A percentile compares a stretch with the other conserved stretches of the same genome.
These are phyloP conservation scores for Hysterium pulicare DNA, from an alignment of 2,329 filamentous ascomycete species.

Conservation along the genomic window DNA sequence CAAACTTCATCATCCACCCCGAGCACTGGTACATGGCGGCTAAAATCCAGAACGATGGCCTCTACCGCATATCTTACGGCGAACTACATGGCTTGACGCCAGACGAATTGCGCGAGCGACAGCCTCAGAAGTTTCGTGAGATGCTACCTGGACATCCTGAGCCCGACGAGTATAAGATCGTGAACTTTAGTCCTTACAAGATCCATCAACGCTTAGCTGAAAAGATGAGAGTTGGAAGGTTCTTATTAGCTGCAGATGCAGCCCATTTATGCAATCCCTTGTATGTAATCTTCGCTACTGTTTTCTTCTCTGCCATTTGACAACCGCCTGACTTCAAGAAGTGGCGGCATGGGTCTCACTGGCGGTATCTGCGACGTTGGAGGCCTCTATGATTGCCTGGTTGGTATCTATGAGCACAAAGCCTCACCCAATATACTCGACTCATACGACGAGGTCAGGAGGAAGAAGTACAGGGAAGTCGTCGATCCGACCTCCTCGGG, in stretches of 20 bases:
- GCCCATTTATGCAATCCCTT: conserved; percentile 52
- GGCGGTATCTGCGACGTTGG: conserved; percentile 59
- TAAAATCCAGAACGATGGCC: conserved; percentile 51
- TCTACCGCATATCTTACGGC: conserved; percentile 60
- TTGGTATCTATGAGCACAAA: conserved; percentile 7
- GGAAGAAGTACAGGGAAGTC: conserved; percentile 7
- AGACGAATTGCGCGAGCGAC: conserved; percentile 50
- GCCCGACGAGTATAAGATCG: conserved; percentile 52
- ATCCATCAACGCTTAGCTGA: conserved; percentile 57
- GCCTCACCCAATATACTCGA: conserved; percentile 11
- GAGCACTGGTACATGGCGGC: conserved; percentile 59
- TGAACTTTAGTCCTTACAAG: conserved; percentile 55
- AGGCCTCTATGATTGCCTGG: conserved; percentile 54
- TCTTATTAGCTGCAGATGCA: conserved; percentile 56
- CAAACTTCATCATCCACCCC: conserved; percentile 58
- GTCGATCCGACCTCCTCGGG: conserved; percentile 19
- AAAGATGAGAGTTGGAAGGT: conserved; percentile 51
- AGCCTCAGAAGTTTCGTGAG: conserved; percentile 50
- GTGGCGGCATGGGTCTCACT: conserved; percentile 57
- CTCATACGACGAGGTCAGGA: conserved; percentile 9
- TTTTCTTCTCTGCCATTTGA: not conserved
- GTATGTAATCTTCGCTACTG: conserved; percentile 20
- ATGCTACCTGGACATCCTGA: conserved; percentile 57
- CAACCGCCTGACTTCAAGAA: conserved; percentile 45
- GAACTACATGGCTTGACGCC: conserved; percentile 50